Evolutionary conservation across 768 basidiomycete species (phyloP).

Genomic region (Tremella fuciformis): DNA sequence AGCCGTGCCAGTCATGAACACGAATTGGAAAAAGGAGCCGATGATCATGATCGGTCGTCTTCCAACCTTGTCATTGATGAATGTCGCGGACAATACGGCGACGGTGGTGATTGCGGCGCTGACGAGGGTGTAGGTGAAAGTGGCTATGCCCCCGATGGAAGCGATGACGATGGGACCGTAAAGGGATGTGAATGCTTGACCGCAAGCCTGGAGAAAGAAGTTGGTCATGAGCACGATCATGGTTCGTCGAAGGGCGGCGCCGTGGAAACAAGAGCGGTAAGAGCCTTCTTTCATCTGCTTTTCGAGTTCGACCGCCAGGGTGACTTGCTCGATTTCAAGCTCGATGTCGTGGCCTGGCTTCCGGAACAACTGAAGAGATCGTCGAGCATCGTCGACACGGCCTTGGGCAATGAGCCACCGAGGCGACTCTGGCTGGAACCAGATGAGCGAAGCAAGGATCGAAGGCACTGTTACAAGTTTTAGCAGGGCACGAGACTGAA

Average conservation of each 20-base stretch:
- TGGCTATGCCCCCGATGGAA: neutral
- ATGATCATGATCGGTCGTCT: conserved; percentile 6
- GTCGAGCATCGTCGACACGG: conserved; percentile 61
- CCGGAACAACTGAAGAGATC: neutral
- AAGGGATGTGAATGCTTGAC: conserved; percentile 3
- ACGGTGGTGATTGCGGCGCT: neutral
- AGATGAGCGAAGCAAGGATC: conserved; percentile 5
- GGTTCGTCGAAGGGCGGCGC: conserved; percentile 3
- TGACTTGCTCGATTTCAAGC: neutral
- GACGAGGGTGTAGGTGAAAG: neutral
- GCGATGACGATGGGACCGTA: conserved; percentile 7
- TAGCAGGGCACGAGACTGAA: too few relatives aligned
- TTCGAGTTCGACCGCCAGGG: neutral
- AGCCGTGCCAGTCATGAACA: neutral
- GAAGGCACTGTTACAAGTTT: neutral
- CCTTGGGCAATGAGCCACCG: conserved; percentile 13
- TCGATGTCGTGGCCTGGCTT: neutral
- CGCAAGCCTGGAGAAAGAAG: conserved; percentile 12
- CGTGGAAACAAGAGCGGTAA: neutral
- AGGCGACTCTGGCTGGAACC: conserved; percentile 12
- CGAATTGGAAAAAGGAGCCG: conserved; percentile 1
- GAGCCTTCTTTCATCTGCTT: neutral
- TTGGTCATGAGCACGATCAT: conserved; percentile 7
- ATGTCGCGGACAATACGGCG: too few relatives aligned
- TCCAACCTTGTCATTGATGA: neutral